Evolutionary conservation across 345 rosid species (phyloP).

Genomic region (Eucalyptus pauciflora): DNA sequence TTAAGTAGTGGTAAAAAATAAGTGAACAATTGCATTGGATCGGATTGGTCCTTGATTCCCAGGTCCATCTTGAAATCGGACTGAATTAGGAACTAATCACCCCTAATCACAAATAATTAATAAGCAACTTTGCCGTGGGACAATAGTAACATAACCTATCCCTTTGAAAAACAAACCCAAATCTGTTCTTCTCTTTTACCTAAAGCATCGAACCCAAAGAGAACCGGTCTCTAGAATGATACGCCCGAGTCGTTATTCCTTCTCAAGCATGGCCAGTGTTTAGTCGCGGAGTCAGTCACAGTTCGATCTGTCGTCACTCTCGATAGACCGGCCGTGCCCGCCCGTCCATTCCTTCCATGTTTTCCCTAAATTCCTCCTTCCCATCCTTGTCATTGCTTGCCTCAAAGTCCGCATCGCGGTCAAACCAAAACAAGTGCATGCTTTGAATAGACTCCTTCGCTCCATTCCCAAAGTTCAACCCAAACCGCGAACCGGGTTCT

Average conservation of each 20-base stretch:
- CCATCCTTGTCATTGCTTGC: not conserved
- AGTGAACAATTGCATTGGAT: too few species aligned
- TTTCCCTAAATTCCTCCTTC: not conserved
- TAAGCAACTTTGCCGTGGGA: not conserved
- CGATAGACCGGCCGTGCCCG: not conserved
- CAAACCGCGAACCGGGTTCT: not conserved
- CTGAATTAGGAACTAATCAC: rapidly evolving
- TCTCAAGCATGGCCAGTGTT: rapidly evolving
- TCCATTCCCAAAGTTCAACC: not conserved
- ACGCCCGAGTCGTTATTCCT: rapidly evolving
- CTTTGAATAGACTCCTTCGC: not conserved
- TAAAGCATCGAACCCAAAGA: not conserved
- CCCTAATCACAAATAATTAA: not conserved
- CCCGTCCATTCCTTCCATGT: not conserved
- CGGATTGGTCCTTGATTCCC: rapidly evolving
- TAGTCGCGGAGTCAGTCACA: rapidly evolving
- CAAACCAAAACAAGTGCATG: not conserved
- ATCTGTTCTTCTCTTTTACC: rapidly evolving
- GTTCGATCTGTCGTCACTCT: not conserved
- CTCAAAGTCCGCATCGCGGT: not conserved
- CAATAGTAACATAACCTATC: not conserved
- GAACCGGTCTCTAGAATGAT: rapidly evolving
- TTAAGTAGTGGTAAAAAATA: too few species aligned
- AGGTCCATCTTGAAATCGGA: too few species aligned
- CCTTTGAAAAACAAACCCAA: not conserved